Base-by-base conservation (phyloP, 495 filamentous ascomycete species). In the Massariosphaeria phaeospora region DNA sequence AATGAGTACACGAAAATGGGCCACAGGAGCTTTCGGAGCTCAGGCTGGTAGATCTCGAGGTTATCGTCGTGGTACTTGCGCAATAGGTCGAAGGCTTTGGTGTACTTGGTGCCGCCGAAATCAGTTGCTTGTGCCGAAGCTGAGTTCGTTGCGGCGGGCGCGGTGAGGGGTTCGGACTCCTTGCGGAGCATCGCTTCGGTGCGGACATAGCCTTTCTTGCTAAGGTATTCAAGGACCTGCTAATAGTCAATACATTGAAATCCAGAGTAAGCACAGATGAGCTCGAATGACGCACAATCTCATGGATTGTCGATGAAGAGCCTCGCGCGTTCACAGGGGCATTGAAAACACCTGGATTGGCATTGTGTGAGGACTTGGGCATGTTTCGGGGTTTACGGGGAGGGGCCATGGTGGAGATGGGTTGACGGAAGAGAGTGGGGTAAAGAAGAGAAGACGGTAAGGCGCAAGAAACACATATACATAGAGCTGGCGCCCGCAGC, bases 41-140 rank as follows among this genome's bases (percentile, higher is more conserved):
- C 93, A n/a, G 88, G 87, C 85, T 91, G 96, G 77, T 96, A 97
- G 21, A 97, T 77, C 57, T 96, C 90, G 4, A 98, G 76, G 43
- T 84, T 88, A 57, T 89, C 84, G 53, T 96, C 88, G 42, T 95
- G 83, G 88, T 88, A 97, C 52, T 75, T 74, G 48, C 77, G 82
- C 47, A 94, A 73, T 24, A 91, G 69, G 47, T 80, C 78, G 59
- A 83, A 96, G 0, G 85, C 85, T 49, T 72, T 81, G 25, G 78
- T 69, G 63, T 90, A 96, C 69, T 86, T 95, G 29, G 81, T 76
- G 12, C 84, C 83, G 4, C 85, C 85, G 56, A 76, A 69, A 45
- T 94, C 88, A 24, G 84, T 86, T 26, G 76, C 69, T 17, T 73
- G 71, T 3, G 65, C 7, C 15, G n/a, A 27, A 26, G 41, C 17